Conservation (phyloP, 805 yeast species). For the Saccharomycopsis sp. region DNA sequence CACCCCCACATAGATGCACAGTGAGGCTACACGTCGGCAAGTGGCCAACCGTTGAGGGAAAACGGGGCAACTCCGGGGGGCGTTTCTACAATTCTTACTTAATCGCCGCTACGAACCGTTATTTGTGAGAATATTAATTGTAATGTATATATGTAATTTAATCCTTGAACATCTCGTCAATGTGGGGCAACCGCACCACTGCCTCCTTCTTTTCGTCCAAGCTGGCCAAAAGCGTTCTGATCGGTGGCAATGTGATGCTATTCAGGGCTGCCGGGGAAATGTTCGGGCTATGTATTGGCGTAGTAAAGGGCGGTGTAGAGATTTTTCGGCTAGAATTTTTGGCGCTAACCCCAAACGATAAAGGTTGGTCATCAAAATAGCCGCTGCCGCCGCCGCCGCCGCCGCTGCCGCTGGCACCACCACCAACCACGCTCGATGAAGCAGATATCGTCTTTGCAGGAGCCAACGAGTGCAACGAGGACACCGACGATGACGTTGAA, state of each 20-base stretch:
- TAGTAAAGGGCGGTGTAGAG: conserved; percentile 16
- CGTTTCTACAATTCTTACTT: too few species aligned
- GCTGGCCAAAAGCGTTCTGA: conserved; percentile 14
- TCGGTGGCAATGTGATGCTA: conserved; percentile 17
- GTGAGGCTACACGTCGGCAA: too few species aligned
- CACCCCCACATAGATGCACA: too few species aligned
- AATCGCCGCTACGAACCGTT: neutral
- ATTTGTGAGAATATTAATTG: too few species aligned
- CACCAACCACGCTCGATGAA: too few species aligned
- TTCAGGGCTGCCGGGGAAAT: too few species aligned
- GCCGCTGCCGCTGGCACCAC: too few species aligned
- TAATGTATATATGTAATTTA: too few species aligned
- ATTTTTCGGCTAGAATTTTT: conserved; percentile 8
- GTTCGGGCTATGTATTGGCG: conserved; percentile 16
- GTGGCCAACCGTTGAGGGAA: too few species aligned
- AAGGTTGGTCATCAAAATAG: conserved; percentile 11
- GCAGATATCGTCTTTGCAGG: too few species aligned
- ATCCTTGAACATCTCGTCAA: conserved; percentile 14
- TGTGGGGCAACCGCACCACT: conserved; percentile 14
- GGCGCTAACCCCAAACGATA: conserved; percentile 14
- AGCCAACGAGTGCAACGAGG: conserved; percentile 14
- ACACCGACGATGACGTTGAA: conserved; percentile 10
- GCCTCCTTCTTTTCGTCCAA: conserved; percentile 13
- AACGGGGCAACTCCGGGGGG: too few species aligned
- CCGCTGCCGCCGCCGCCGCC: too few species aligned